A percentile compares a stretch with the other conserved stretches of the same genome.
phyloP scores from a whole-genome alignment of 2,329 filamentous ascomycete species.

The Sclerotinia sclerotiorum region DNA sequence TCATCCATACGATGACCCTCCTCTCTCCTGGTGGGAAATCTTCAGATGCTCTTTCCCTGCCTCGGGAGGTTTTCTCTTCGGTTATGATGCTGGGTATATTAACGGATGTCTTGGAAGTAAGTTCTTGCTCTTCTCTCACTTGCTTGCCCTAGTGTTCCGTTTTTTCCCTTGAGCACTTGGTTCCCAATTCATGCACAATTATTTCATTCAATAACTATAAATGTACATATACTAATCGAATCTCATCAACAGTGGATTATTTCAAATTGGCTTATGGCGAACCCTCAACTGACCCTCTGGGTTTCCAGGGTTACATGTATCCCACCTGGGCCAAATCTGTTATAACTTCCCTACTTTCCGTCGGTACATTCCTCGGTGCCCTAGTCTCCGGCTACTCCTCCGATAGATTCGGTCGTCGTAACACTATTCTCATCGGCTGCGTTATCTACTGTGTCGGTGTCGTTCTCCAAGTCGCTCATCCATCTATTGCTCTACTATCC shows the following conservation, averaged over 20 bases:
- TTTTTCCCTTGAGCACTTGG: not conserved
- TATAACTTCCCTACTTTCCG: conserved; percentile 69
- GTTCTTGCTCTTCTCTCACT: conserved; percentile 37
- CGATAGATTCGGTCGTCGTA: conserved; percentile 43
- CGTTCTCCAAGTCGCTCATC: conserved; percentile 34
- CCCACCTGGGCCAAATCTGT: conserved; percentile 63
- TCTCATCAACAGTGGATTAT: conserved; percentile 15
- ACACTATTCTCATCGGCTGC: conserved; percentile 34
- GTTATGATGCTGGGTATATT: conserved; percentile 77
- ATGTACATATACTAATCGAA: not conserved
- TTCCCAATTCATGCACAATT: not conserved
- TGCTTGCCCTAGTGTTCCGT: not conserved
- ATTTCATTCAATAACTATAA: no score
- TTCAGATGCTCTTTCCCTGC: conserved; percentile 68
- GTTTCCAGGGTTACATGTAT: conserved; percentile 41
- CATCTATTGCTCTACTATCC: conserved; percentile 54
- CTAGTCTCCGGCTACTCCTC: conserved; percentile 44
- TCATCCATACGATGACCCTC: conserved; percentile 62
- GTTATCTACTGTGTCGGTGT: conserved; percentile 34
- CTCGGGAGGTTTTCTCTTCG: conserved; percentile 58
- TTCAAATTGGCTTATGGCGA: conserved; percentile 18
- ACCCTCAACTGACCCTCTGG: not conserved
- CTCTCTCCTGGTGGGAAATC: conserved; percentile 67
- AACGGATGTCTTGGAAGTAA: conserved; percentile 60
- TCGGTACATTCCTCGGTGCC: conserved; percentile 71